Base-by-base conservation (phyloP, 139 green algal genomes). In the Chlorella vulgaris region DNA sequence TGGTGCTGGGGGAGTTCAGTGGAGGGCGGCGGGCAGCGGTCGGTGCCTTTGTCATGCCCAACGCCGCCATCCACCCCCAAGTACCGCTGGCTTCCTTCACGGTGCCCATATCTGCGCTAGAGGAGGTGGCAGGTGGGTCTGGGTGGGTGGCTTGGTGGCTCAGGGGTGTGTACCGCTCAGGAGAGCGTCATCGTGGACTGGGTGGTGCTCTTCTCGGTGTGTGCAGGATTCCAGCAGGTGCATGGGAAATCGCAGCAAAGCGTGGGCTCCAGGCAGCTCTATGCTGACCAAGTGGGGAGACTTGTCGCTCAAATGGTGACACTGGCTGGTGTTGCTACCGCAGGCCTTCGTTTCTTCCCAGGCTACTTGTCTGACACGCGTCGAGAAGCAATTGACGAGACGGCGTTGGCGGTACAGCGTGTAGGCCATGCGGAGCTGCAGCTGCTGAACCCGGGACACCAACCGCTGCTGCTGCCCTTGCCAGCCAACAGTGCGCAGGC, bases 11-110 rank as follows among this genome's bases (percentile, higher is more conserved):
- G 6, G 87, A 89, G 61, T 81, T 74, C 55, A 33, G 22, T 61
- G 76, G 43, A 53, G 80, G 51, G 13, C 61, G 73, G 43, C 63
- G 82, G 39, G 78, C 81, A 1, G 84, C 90, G n/a, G 83, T 95
- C 8, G 93, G 89, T 13, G 92, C 94, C 0, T 98, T 96, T 85
- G 94, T 95, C 4, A 91, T 96, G 90, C 94, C 94, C 60, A 97
- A 97, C 78, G 76, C 86, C 1, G 80, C 88, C 8, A 94, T 97
- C 10, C 85, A 95, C 47, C 83, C 91, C 0, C 70, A 87, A 8
- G 89, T 69, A 22, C 93, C 93, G 2, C 88, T 98, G 31, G 86
- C 89, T 7, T 89, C 91, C 4, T 97, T 94, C 53, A 73, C 89
- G 15, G 93, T 98, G 43, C 94, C 93, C 0, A 63, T 98, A 2